Base-by-base conservation (phyloP, 2,329 filamentous ascomycete species). In the Pseudocercospora fijiensis region DNA sequence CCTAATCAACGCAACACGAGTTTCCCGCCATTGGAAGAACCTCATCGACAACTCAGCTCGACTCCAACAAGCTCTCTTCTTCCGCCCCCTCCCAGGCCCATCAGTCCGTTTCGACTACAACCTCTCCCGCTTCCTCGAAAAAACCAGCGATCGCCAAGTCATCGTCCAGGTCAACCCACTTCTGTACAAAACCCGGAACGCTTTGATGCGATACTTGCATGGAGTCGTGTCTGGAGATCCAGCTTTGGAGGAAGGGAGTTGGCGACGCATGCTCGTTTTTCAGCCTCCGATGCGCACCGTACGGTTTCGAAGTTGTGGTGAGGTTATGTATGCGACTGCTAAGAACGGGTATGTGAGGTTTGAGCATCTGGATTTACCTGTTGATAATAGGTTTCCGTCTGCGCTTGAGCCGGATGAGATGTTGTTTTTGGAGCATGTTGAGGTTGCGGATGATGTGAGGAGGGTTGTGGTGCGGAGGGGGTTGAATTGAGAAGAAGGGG, bases 41-140 rank as follows among this genome's bases (percentile, higher is more conserved):
- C 55, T 56, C 7, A 33, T 65, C 24, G 18, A 62, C 18, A 24
- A 30, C 43, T 64, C 61, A 18, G n/a, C 51, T 1, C 22, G 37
- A 20, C 56, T 67, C 3, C 65, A 64, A 41, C 58, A 65, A n/a
- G 59, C 59, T 24, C 61, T 67, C 24, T 69, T 65, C 61, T 61
- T 65, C 61, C 11, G 26, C 5, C 56, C 57, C 0, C 43, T 30
- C 5, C 33, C 37, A 16, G 59, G 59, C 2, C 63, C 60, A 16
- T 49, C 43, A 10, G 43, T 47, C 2, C 43, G 43, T 10, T 24
- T 47, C 43, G 11, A 47, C 22, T 10, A 20, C 43, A 24, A 2
- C 22, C 45, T 4, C 9, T 9, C 10, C 16, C 16, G 13, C 37
- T 41, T 41, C 16, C 16, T 41, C 37, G 37, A 41, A 18, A 41